Base-by-base conservation (phyloP, 1,139 yeast species). In the Lodderomyces elongisporus region DNA sequence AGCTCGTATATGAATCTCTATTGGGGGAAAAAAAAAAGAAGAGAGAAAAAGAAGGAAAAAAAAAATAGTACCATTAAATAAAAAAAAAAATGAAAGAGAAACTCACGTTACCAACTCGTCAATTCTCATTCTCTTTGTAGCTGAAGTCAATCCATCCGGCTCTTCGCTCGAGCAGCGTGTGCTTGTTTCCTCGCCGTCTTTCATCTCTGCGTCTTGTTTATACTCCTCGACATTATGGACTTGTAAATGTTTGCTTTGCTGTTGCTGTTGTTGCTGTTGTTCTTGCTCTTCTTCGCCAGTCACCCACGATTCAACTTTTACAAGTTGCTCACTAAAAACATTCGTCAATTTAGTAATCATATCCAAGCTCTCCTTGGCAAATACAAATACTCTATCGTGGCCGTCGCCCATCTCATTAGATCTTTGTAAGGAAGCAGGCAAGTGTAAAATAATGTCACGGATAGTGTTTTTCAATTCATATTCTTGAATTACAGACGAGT, bases 331-430 rank as follows among this genome's bases (percentile, higher is more conserved):
- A 52, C 83, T 89, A 42, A 93, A 88, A 7, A 88, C 89, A 32
- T 71, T 72, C 41, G 88, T 87, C 22, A 91, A 79, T 41, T 83
- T 83, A 28, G 82, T 71, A 30, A 91, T 81, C 89, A 89, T 87
- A 30, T 84, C 94, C 36, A 91, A 64, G 0, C 95, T 80, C 56
- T 91, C 98, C 44, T 83, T 83, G 1, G 97, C 96, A 41, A 91
- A 67, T 7, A 84, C 71, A 28, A 91, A 61, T 1, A 87, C 84
- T 45, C 79, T 74, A 28, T 84, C 87, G 48, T 74, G 77, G 14
- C 57, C 60, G 5, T 23, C 25, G 21, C 34, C 28, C 4, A 28
- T 25, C 21, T 16, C 33, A 31, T 26, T 31, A 7, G 26, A 24
- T 24, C 26, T 10, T 41, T 42, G 55, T n/a, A 60, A 47, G 13